Base-by-base conservation (phyloP, 805 yeast genomes). In the Ogataea kodamae region DNA sequence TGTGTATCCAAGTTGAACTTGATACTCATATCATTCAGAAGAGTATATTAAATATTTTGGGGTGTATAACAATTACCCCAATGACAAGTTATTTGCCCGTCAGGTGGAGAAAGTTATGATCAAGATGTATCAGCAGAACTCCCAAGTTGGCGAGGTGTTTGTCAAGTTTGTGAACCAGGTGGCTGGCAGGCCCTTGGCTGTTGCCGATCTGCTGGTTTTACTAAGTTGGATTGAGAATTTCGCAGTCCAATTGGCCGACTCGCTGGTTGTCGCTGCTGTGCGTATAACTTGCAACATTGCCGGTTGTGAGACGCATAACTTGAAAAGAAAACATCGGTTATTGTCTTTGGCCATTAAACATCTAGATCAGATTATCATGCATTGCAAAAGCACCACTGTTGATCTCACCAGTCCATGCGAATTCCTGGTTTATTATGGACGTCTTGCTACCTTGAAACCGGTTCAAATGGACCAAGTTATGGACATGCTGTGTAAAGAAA, bases 151-250 rank as follows among this genome's bases (percentile, higher is more conserved):
- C n/a, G n/a, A n/a, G n/a, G 59, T 52, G 7, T 68, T 69, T 34
- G 42, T 55, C 17, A 63, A 60, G 20, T 74, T 64, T 46, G 61
- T 77, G 25, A 35, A 54, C 14, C 52, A 53, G 8, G 45, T 55
- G 12, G 50, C 67, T 5, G 40, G 49, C 2, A 51, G 46, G 13
- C 56, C 59, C 2, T 59, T 70, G 38, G 82, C 90, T 1, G 53
- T 70, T 5, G 62, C 74, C 2, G 85, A 77, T 54, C 62, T 78
- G 40, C 52, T 77, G 43, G 68, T 79, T 18, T 55, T 82, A 16
- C 59, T 82, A 24, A 65, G 67, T 11, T 82, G 89, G 88, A 57
- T 66, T 28, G 65, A 68, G 31, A 52, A 54, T 29, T 48, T 74
- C 54, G 26, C 61, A 16, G 41, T 54, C 11, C 18, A 35, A 3